Percentiles rank a stretch among this genome's conserved stretches.
Conservation (phyloP, 139 green algal genomes). For the Volvox reticuliferus region DNA sequence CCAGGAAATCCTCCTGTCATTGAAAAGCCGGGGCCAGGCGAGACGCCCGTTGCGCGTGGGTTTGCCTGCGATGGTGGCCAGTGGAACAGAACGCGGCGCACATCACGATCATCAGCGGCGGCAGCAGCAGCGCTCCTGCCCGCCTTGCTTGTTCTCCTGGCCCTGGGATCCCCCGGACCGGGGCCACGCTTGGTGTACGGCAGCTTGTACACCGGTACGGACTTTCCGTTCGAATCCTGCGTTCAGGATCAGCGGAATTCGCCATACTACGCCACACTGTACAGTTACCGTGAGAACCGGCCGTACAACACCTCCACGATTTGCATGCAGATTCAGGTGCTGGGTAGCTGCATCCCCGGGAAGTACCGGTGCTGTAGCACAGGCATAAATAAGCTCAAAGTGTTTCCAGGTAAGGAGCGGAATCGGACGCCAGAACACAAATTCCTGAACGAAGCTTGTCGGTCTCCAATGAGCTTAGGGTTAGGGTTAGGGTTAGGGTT, state of each 20-base stretch:
- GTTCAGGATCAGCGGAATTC: slow-evolving; percentile 25
- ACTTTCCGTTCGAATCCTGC: slow-evolving; percentile 39
- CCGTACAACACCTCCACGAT: neutral
- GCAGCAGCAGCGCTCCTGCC: neutral
- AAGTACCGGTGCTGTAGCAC: slow-evolving; percentile 16
- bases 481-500: neutral
- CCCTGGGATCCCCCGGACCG: neutral
- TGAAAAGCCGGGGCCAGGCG: no score
- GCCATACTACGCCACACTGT: slow-evolving; percentile 35
- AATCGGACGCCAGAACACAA: no score
- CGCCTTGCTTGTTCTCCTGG: neutral
- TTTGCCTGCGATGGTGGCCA: no score
- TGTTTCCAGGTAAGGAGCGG: neutral
- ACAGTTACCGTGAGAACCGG: slow-evolving; percentile 22
- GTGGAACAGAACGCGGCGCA: no score
- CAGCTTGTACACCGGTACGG: slow-evolving; percentile 4
- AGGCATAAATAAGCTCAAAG: slow-evolving; percentile 28
- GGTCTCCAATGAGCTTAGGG: no score
- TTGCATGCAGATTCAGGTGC: neutral
- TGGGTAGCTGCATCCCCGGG: neutral
- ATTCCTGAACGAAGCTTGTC: no score
- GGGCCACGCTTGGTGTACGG: neutral
- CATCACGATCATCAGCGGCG: neutral
- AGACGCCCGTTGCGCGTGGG: no score
- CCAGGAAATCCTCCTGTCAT: no score